These are phyloP conservation scores for Akanthomyces muscarius DNA, from an alignment of 2,329 filamentous ascomycete genomes.

Conservation along the genomic window DNA sequence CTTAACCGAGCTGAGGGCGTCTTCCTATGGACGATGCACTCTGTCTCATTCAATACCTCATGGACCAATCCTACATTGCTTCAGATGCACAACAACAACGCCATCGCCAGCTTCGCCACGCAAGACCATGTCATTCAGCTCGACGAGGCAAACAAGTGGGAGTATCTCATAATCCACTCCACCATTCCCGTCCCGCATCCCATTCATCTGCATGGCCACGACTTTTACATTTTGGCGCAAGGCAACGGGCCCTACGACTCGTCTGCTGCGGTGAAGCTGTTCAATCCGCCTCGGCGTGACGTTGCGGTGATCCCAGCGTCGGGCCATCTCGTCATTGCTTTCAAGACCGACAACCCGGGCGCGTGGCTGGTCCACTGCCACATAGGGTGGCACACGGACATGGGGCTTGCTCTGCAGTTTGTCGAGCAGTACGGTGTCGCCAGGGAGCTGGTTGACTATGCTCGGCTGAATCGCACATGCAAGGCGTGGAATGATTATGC, in stretches of 20 bases:
- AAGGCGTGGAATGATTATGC: background rate
- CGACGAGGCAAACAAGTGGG: constrained; percentile 20
- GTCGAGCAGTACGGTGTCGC: background rate
- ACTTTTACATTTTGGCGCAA: constrained; percentile 21
- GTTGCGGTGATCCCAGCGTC: constrained; percentile 42
- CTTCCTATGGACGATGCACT: background rate
- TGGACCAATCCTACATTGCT: background rate
- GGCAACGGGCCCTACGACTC: constrained; percentile 18
- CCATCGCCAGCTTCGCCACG: background rate
- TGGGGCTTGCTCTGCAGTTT: background rate
- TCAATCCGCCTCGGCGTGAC: constrained; percentile 50
- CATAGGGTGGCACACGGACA: constrained; percentile 56
- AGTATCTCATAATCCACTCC: constrained; percentile 21
- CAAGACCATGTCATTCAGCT: background rate
- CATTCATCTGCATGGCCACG: constrained; percentile 24
- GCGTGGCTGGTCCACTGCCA: constrained; percentile 62
- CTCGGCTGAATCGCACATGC: background rate
- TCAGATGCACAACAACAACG: background rate
- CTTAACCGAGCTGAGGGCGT: background rate
- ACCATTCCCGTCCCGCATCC: constrained; percentile 20
- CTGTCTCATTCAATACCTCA: background rate
- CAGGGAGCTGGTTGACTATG: background rate
- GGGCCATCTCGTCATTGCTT: constrained; percentile 47
- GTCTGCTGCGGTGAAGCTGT: no score
- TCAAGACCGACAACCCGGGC: constrained; percentile 34